A percentile compares a stretch with the other conserved stretches of the same genome.
Conservation (phyloP, 1,284 basidiomycete genomes). For the Spongiforma sp. region DNA sequence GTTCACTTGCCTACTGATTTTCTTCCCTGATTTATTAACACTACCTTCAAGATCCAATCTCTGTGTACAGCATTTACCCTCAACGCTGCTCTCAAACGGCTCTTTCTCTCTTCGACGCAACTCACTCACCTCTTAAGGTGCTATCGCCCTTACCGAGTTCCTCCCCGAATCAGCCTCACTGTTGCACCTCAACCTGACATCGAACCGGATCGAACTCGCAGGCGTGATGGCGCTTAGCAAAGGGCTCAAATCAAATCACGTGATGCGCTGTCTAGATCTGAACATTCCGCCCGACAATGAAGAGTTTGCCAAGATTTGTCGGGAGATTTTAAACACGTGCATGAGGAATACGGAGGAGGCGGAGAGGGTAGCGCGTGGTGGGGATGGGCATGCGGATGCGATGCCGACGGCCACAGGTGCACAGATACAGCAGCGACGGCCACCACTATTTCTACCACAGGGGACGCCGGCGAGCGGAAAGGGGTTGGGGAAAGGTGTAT, state of each 20-base stretch:
- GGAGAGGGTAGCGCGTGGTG: slow-evolving; percentile 44
- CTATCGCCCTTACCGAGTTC: slow-evolving; percentile 96
- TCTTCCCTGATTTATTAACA: neutral
- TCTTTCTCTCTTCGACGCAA: slow-evolving; percentile 89
- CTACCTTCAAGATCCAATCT: slow-evolving; percentile 73
- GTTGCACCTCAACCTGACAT: slow-evolving; percentile 88
- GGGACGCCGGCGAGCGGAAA: slow-evolving; percentile 33
- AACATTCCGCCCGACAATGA: slow-evolving; percentile 91
- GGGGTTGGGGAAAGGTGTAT: slow-evolving; percentile 61
- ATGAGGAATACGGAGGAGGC: slow-evolving; percentile 91
- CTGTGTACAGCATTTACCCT: slow-evolving; percentile 92
- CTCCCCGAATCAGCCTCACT: slow-evolving; percentile 88
- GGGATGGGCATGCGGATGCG: slow-evolving; percentile 6
- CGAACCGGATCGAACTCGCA: slow-evolving; percentile 85
- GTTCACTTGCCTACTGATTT: slow-evolving; percentile 31
- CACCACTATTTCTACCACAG: too few species aligned
- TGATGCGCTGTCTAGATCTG: slow-evolving; percentile 92
- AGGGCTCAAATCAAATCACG: slow-evolving; percentile 82
- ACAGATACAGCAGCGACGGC: too few species aligned
- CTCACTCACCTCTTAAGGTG: slow-evolving; percentile 82
- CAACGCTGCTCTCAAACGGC: slow-evolving; percentile 89
- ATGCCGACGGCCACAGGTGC: neutral
- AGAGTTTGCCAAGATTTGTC: slow-evolving; percentile 84
- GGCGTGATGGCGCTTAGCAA: slow-evolving; percentile 92
- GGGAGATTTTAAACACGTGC: slow-evolving; percentile 83